Percentiles rank a stretch among this genome's conserved stretches.
phyloP scores from a whole-genome alignment of 1,284 basidiomycete genomes.

The Ustilago crameri region DNA sequence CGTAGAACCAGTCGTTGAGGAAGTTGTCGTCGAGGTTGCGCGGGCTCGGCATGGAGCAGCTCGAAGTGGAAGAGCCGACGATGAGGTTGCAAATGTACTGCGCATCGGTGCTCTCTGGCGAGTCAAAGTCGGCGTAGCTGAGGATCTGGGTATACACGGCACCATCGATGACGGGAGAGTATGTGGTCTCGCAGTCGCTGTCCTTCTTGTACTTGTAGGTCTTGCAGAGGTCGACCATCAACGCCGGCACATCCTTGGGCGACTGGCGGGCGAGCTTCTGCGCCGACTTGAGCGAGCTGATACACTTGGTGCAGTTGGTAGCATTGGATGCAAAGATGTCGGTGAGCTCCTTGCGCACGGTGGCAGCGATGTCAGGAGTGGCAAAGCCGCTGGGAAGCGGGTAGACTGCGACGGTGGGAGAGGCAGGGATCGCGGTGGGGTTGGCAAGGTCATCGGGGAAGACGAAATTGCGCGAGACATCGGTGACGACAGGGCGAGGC shows the following conservation, averaged over 20 bases:
- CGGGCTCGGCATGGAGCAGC: constrained; percentile 52
- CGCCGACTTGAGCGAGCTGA: constrained; percentile 74
- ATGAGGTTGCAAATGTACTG: constrained; percentile 63
- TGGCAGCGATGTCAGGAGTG: constrained; percentile 68
- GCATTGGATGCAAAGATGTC: constrained; percentile 53
- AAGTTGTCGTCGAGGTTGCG: constrained; percentile 43
- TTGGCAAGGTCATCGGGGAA: constrained; percentile 73
- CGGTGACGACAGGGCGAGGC: constrained; percentile 56
- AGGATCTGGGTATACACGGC: constrained; percentile 60
- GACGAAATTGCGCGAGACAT: constrained; percentile 46
- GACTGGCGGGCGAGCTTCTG: constrained; percentile 78
- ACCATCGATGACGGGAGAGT: constrained; percentile 46
- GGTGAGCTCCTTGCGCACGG: constrained; percentile 70
- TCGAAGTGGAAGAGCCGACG: constrained; percentile 33
- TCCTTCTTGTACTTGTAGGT: constrained; percentile 73
- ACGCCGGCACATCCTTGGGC: constrained; percentile 74
- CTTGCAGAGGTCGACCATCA: constrained; percentile 76
- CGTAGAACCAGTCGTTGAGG: constrained; percentile 60
- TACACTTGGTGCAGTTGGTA: constrained; percentile 75
- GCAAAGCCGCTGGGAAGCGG: constrained; percentile 63
- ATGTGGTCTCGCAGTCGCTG: constrained; percentile 67
- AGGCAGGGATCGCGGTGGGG: constrained; percentile 76
- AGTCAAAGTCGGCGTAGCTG: constrained; percentile 60
- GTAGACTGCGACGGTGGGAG: constrained; percentile 65
- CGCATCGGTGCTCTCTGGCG: constrained; percentile 45